A percentile compares a stretch with the other conserved stretches of the same genome.
Evolutionary conservation across 257 asterid genomes (phyloP).

Genomic region (Galeopsis tetrahit): DNA sequence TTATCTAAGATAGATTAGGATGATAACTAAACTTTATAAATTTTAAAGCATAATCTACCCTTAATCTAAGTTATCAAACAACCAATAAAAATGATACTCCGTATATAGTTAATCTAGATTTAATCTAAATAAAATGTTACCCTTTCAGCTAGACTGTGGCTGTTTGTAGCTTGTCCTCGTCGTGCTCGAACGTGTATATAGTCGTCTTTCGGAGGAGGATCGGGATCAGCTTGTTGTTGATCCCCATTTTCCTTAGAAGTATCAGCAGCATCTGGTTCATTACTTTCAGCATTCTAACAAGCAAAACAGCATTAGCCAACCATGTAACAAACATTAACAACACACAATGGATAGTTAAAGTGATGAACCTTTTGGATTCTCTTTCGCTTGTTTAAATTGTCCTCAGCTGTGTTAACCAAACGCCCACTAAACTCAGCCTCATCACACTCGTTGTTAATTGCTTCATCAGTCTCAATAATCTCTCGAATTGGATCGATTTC

Average conservation of each 20-base stretch:
- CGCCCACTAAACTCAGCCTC: slow-evolving; percentile 66
- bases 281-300: slow-evolving; percentile 46
- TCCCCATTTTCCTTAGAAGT: slow-evolving; percentile 44
- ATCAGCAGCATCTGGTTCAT: slow-evolving; percentile 39
- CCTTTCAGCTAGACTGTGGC: slow-evolving; percentile 94
- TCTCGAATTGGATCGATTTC: slow-evolving; percentile 3
- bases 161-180: slow-evolving; percentile 86
- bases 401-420: slow-evolving; percentile 21
- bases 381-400: slow-evolving; percentile 63
- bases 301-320: slow-evolving; percentile 7
- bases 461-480: slow-evolving; percentile 44
- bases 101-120: no score
- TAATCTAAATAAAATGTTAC: no score
- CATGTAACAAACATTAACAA: not conserved
- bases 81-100: no score
- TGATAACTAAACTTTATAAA: no score
- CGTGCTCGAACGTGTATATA: slow-evolving; percentile 72
- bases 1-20: no score
- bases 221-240: slow-evolving; percentile 37
- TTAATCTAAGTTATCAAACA: no score
- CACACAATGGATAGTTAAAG: not conserved
- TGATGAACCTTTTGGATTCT: slow-evolving; percentile 55
- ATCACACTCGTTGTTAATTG: slow-evolving; percentile 47
- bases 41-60: no score
- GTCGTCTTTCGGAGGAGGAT: slow-evolving; percentile 70